Percentiles rank a stretch among this genome's conserved stretches.
Evolutionary conservation across 1,284 basidiomycete genomes (phyloP).

Genomic region (Cutaneotrichosporon sp.): DNA sequence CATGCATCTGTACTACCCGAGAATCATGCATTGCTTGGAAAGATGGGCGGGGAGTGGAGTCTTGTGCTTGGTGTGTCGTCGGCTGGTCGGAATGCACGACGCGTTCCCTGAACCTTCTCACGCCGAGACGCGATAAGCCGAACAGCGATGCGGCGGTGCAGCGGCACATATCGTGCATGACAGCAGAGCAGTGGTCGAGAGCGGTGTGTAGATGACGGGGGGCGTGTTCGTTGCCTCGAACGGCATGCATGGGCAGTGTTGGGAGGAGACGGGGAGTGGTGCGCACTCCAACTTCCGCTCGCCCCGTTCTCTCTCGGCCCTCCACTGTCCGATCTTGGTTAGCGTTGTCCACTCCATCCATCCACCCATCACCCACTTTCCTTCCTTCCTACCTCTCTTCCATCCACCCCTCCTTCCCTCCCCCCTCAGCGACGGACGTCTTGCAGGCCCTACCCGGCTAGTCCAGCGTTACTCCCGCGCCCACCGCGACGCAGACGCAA

Average conservation of each 20-base stretch:
- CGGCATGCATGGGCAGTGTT: neutral
- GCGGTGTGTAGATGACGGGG: neutral
- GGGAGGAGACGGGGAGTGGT: neutral
- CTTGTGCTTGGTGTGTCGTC: neutral
- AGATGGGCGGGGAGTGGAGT: neutral
- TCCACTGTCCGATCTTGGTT: neutral
- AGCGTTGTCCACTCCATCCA: neutral
- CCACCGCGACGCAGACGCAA: slow-evolving; percentile 4
- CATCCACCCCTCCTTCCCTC: neutral
- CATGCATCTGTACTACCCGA: neutral
- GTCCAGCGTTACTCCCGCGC: neutral
- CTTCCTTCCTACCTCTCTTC: neutral
- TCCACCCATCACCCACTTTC: neutral
- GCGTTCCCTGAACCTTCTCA: neutral
- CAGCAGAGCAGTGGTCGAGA: neutral
- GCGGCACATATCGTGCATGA: neutral
- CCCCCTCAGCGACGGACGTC: neutral
- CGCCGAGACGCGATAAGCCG: neutral
- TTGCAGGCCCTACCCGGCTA: neutral
- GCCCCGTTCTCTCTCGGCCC: neutral
- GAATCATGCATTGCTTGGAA: neutral
- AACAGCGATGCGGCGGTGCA: neutral
- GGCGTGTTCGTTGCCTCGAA: neutral
- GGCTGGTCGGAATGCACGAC: neutral
- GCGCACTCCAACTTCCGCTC: neutral